Conservation (phyloP, 345 rosid genomes). For the Bruguiera parviflora region DNA sequence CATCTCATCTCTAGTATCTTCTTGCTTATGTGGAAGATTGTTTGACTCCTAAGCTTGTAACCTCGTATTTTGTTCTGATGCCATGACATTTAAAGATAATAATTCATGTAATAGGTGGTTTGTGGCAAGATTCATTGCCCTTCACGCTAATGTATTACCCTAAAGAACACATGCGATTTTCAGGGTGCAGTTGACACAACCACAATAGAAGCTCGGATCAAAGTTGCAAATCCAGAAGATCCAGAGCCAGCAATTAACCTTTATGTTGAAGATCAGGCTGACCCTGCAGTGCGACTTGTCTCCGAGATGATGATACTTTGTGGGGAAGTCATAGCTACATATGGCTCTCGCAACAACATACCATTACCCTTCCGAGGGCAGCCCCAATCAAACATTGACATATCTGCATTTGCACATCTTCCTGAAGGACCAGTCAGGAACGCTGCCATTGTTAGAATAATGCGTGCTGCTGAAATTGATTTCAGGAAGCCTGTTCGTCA, state of each 20-base stretch:
- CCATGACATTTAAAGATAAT: no score
- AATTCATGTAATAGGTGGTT: neutral
- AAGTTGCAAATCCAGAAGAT: conserved; percentile 82
- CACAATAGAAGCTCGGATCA: conserved; percentile 74
- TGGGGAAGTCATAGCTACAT: conserved; percentile 87
- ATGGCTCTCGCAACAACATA: conserved; percentile 65
- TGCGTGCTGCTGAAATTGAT: conserved; percentile 93
- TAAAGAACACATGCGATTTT: conserved; percentile 18
- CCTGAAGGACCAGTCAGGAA: conserved; percentile 95
- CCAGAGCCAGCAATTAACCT: conserved; percentile 72
- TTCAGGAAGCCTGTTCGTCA: conserved; percentile 82
- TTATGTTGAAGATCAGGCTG: conserved; percentile 88
- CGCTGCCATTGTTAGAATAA: conserved; percentile 60
- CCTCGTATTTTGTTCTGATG: no score
- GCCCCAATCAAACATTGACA: conserved; percentile 83
- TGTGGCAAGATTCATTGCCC: neutral
- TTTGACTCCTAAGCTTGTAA: neutral
- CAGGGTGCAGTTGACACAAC: conserved; percentile 96
- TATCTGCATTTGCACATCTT: conserved; percentile 76
- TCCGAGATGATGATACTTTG: conserved; percentile 98
- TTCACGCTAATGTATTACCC: neutral
- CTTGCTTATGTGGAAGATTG: neutral
- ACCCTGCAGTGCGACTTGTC: conserved; percentile 88
- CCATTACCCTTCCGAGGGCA: conserved; percentile 96
- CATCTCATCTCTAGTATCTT: neutral